Base-by-base conservation (phyloP, 2,329 filamentous ascomycete species). In the Stemphylium vesicarium region DNA sequence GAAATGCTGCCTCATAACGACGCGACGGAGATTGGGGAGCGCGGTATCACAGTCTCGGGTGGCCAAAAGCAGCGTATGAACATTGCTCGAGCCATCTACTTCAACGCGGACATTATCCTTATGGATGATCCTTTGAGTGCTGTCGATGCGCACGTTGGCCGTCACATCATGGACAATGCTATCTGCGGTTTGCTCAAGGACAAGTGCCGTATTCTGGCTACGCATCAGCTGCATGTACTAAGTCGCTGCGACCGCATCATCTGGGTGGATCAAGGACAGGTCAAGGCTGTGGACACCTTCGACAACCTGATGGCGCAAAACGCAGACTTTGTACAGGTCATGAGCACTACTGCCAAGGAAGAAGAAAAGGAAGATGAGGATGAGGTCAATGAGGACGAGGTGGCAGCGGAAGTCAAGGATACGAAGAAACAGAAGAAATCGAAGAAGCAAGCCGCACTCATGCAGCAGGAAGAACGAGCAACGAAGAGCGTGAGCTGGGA, bases 31-130 rank as follows among this genome's bases (percentile, higher is more conserved):
- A 96, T 98, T 69, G 95, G 94, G 22, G 95, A 98, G 75, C 88
- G 92, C 57, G 94, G 95, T 48, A 97, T 98, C 69, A 98, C 92
- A 1, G 90, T 98, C 1, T 96, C 92, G 15, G 94, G 95, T 52
- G 94, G 94, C 1, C 94, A 98, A 75, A 97, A 97, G 75, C 94
- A 97, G 75, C 87, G 95, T 10, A 81, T 97, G 63, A 98, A 97
- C 71, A 97, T 98, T 69, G 95, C 95, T 15, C 85, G 95, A 49
- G 85, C 85, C 1, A 87, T 88, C 49, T 88, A 88, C 66, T 88
- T 86, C 69, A 77, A 87, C 59, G 82, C 85, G 0, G 84, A 87
- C 57, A 81, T 88, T 43, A 76, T 88, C 2, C 77, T 88, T 11
- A 84, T 88, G 82, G 85, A 88, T 61, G 85, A 88, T 63, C 85